Evolutionary conservation across 257 asterid genomes (phyloP).

Genomic region (Fraxinus quadrangulata): DNA sequence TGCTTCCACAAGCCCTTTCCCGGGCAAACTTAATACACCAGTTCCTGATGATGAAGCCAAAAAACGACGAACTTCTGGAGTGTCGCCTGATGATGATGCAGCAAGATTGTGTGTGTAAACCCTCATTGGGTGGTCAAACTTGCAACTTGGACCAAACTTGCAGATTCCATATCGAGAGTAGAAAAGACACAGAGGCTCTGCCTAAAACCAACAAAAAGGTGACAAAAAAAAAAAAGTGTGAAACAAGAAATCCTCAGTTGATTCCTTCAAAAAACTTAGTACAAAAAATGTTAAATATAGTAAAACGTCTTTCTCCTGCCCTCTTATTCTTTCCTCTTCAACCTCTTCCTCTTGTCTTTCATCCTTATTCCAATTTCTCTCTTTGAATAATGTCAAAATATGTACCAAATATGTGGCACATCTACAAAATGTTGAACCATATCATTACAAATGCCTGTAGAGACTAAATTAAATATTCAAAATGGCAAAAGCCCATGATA

Average conservation of each 20-base stretch:
- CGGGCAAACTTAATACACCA: slow-evolving; percentile 60
- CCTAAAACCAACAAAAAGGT: slow-evolving; percentile 52
- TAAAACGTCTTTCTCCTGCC: neutral
- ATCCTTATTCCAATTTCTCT: neutral
- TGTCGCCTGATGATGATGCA: slow-evolving; percentile 62
- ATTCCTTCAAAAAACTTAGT: slow-evolving; percentile 13
- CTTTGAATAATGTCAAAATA: neutral
- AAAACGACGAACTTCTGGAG: slow-evolving; percentile 54
- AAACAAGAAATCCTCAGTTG: slow-evolving; percentile 15
- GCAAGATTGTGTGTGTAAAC: slow-evolving; percentile 62
- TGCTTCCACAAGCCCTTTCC: slow-evolving; percentile 68
- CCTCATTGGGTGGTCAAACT: slow-evolving; percentile 96
- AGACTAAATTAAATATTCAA: neutral
- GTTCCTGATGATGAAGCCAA: slow-evolving; percentile 72
- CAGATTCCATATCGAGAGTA: slow-evolving; percentile 95
- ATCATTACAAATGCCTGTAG: neutral
- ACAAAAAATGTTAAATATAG: slow-evolving; percentile 14
- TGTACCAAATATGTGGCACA: neutral
- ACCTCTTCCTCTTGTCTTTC: neutral
- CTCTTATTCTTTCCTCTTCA: neutral
- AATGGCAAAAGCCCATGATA: neutral
- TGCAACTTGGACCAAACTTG: slow-evolving; percentile 99
- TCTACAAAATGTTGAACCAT: neutral
- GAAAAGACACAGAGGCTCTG: slow-evolving; percentile 88
- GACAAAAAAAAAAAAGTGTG: neutral